A percentile compares a stretch with the other conserved stretches of the same genome.
phyloP scores from a whole-genome alignment of 352 stramenopile species.

The Hyaloperonospora arabidopsidis region DNA sequence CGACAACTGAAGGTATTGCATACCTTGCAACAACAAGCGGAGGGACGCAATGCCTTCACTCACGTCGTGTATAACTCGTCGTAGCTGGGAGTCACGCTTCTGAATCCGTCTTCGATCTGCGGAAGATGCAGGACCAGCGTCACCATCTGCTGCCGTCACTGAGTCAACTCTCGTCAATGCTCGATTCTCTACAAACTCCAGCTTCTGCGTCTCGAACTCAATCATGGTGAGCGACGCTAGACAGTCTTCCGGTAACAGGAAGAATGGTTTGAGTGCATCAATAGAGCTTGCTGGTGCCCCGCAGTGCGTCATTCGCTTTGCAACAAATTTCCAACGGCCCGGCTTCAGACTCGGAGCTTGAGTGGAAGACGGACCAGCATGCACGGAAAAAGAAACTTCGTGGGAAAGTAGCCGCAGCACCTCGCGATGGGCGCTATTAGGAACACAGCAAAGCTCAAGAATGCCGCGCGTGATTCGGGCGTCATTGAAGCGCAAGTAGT shows the following conservation, averaged over 20 bases:
- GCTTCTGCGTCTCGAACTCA: constrained; percentile 54
- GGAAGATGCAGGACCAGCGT: constrained; percentile 9
- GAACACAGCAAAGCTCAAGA: constrained; percentile 60
- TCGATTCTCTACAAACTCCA: constrained; percentile 46
- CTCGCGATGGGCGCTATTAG: constrained; percentile 44
- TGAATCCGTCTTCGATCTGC: constrained; percentile 48
- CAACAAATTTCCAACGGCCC: constrained; percentile 67
- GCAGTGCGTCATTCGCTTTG: constrained; percentile 61
- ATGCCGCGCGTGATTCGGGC: constrained; percentile 60
- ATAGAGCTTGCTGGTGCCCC: constrained; percentile 37
- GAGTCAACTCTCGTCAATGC: constrained; percentile 21
- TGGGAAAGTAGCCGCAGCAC: constrained; percentile 73
- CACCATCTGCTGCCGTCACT: constrained; percentile 7
- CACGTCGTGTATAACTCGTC: constrained; percentile 60
- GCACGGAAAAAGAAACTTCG: constrained; percentile 58
- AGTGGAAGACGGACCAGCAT: constrained; percentile 51
- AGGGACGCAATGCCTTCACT: constrained; percentile 58
- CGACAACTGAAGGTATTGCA: constrained; percentile 56
- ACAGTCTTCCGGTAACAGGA: constrained; percentile 60
- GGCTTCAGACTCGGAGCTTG: constrained; percentile 51
- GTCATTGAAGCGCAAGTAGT: constrained; percentile 78
- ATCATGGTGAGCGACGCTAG: constrained; percentile 54
- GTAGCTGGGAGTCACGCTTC: constrained; percentile 55
- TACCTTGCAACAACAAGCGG: constrained; percentile 56
- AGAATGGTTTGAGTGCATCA: constrained; percentile 67